Base-by-base conservation (phyloP, 805 yeast genomes). In the Monosporozyma servazzii region DNA sequence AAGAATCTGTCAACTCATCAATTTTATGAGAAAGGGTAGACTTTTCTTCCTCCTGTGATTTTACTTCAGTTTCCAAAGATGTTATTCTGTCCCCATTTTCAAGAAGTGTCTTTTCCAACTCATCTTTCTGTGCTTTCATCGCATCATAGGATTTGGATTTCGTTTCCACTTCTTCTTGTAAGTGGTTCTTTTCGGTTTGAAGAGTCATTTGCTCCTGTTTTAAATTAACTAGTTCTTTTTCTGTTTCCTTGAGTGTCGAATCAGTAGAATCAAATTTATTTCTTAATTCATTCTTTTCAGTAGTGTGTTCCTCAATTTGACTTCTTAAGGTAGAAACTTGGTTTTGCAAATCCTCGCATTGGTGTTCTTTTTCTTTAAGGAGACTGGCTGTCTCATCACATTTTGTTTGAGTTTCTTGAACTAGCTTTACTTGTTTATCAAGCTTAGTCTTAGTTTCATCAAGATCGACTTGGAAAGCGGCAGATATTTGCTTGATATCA, bases 121-220 rank as follows among this genome's bases (percentile, higher is more conserved):
- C 33, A 2, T 21, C 44, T n/a, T 41, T 41, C 15, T 41, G 30
- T 10, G n/a, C n/a, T 9, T 18, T 21, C 11, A 41, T 21, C 9
- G 44, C 41, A 20, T 29, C 29, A 13, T 21, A 18, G 17, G 30
- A 31, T 17, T 47, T 20, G 20, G 43, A 13, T 23, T 11, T 9
- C 6, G 11, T 43, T 15, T 27, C 31, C 17, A 21, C 39, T 11
- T 33, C 42, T 13, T 42, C n/a, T 21, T 41, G n/a, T 21, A 41
- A n/a, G 2, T 41, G 3, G 21, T 20, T n/a, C 20, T 23, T 45
- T 17, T 46, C 44, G 9, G 36, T 11, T 21, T 51, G 20, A 3
- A 51, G 18, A n/a, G 21, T 37, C n/a, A 50, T 49, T 2, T 49
- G 53, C 40, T 54, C 54, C 42, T 50, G 53, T 25, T 54, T 47